Evolutionary conservation across 2,329 filamentous ascomycete species (phyloP).

Genomic region (Thermochaetoides dissita): DNA sequence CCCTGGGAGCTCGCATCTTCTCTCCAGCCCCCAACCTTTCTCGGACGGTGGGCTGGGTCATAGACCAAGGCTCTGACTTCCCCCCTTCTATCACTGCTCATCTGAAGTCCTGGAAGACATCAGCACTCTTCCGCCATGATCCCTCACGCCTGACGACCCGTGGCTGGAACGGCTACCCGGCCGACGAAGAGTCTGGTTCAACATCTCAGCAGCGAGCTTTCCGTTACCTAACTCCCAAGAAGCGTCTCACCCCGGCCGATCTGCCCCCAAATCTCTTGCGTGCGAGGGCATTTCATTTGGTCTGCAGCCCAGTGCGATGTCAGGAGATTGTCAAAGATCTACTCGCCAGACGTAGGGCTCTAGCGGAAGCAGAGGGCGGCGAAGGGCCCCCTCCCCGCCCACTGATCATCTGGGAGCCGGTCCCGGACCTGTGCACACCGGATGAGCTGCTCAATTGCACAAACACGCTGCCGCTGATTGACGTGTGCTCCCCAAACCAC

Average conservation of each 20-base stretch:
- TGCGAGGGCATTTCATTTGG: constrained; percentile 71
- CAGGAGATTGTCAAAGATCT: constrained; percentile 64
- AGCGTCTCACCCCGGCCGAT: constrained; percentile 61
- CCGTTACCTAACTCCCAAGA: constrained; percentile 75
- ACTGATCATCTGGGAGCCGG: constrained; percentile 86
- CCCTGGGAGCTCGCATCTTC: constrained; percentile 77
- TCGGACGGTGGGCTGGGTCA: constrained; percentile 68
- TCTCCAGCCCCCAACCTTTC: constrained; percentile 51
- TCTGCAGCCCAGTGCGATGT: constrained; percentile 68
- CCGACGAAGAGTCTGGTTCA: constrained; percentile 32
- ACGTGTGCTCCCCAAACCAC: constrained; percentile 68
- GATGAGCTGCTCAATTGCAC: constrained; percentile 51
- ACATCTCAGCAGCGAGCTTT: constrained; percentile 47
- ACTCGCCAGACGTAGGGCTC: constrained; percentile 35
- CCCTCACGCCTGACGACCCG: constrained; percentile 63
- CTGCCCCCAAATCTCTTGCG: constrained; percentile 52
- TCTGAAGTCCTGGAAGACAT: constrained; percentile 64
- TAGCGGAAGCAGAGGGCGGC: background rate
- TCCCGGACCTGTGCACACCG: constrained; percentile 73
- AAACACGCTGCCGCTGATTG: constrained; percentile 46
- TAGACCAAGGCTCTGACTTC: constrained; percentile 83
- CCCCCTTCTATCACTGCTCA: constrained; percentile 48
- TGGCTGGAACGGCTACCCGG: constrained; percentile 82
- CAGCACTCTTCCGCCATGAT: constrained; percentile 53
- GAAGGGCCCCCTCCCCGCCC: constrained; percentile 36